phyloP scores from a whole-genome alignment of 805 yeast species.

The Wickerhamiella brachini region DNA sequence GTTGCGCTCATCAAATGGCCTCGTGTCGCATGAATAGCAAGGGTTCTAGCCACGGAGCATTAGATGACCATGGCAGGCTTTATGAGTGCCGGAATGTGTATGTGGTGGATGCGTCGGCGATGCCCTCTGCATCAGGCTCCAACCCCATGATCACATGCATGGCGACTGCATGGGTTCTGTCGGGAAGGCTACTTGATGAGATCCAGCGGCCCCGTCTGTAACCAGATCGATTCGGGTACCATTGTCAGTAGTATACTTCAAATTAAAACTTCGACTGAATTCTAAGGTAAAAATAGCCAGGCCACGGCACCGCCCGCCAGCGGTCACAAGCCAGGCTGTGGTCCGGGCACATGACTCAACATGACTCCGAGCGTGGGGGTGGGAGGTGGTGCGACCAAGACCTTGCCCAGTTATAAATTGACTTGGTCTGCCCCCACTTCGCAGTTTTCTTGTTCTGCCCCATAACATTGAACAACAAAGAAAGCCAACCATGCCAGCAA shows the following conservation, averaged over 20 bases:
- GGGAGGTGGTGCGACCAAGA: not conserved
- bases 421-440: no score
- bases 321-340: not conserved
- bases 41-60: conserved; percentile 34
- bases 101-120: conserved; percentile 37
- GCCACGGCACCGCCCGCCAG: no score
- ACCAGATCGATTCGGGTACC: no score
- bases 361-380: not conserved
- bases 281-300: not conserved
- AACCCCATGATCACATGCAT: conserved; percentile 40
- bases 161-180: conserved; percentile 34
- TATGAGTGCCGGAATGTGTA: conserved; percentile 36
- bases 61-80: conserved; percentile 31
- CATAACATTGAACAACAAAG: no score
- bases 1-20: conserved; percentile 43
- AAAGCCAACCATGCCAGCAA: not conserved
- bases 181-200: conserved; percentile 27
- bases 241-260: no score
- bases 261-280: no score
- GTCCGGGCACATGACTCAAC: not conserved
- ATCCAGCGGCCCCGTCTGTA: conserved; percentile 5
- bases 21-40: conserved; percentile 31
- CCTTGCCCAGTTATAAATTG: not conserved
- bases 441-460: no score
- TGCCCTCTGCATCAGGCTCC: conserved; percentile 41